These are phyloP conservation scores for Kuraishia ogatae DNA, from an alignment of 805 yeast genomes.

Conservation along the genomic window DNA sequence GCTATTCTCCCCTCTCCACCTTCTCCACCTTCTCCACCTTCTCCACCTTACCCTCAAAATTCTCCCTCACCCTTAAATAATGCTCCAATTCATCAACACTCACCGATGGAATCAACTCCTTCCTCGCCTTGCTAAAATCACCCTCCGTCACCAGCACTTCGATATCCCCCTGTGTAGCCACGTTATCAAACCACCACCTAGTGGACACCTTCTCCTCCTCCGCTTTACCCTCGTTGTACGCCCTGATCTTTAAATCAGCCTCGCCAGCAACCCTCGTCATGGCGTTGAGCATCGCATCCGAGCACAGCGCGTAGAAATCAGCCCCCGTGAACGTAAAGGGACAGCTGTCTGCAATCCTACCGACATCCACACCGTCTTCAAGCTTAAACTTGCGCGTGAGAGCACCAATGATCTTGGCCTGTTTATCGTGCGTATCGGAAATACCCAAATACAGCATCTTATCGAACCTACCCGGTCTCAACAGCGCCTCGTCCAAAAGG, in stretches of 20 bases:
- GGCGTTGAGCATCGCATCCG: slow-evolving; percentile 93
- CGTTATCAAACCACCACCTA: slow-evolving; percentile 86
- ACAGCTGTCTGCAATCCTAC: slow-evolving; percentile 55
- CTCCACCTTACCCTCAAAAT: slow-evolving; percentile 71
- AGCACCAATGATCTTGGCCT: slow-evolving; percentile 77
- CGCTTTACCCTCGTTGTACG: slow-evolving; percentile 31
- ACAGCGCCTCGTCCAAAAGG: slow-evolving; percentile 83
- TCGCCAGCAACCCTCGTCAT: slow-evolving; percentile 83
- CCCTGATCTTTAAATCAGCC: slow-evolving; percentile 57
- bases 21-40: too few species aligned
- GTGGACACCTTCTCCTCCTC: slow-evolving; percentile 42
- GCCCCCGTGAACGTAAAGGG: slow-evolving; percentile 96
- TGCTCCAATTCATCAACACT: slow-evolving; percentile 82
- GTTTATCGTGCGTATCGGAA: slow-evolving; percentile 85
- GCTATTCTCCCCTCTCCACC: not conserved
- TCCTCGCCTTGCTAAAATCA: slow-evolving; percentile 74
- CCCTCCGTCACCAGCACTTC: slow-evolving; percentile 57
- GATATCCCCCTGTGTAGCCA: slow-evolving; percentile 59
- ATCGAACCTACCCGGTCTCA: slow-evolving; percentile 93
- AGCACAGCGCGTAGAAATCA: slow-evolving; percentile 91
- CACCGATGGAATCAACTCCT: slow-evolving; percentile 73
- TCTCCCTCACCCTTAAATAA: slow-evolving; percentile 68
- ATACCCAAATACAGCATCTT: slow-evolving; percentile 92
- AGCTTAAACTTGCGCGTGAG: slow-evolving; percentile 76
- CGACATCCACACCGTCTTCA: slow-evolving; percentile 49